phyloP scores from a whole-genome alignment of 768 basidiomycete genomes.

The Boletus pseudo-olivaceus region DNA sequence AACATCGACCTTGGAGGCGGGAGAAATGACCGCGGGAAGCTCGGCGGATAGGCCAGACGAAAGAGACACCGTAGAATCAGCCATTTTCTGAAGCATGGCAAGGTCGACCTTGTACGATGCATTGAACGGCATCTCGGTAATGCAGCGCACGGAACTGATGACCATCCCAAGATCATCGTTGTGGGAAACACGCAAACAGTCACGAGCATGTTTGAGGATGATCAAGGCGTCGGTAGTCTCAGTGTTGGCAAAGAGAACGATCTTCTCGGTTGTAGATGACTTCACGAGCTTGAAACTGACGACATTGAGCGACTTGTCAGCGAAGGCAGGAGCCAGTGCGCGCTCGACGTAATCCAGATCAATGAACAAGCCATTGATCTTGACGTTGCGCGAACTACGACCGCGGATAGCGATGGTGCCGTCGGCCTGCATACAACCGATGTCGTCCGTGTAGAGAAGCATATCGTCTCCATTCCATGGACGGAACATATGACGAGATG shows the following conservation, averaged over 20 bases:
- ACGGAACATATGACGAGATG: conserved; percentile 29
- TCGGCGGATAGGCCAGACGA: conserved; percentile 18
- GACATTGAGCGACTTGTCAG: conserved; percentile 15
- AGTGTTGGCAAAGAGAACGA: conserved; percentile 24
- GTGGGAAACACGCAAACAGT: conserved; percentile 15
- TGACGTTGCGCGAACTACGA: conserved; percentile 30
- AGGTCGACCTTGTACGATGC: conserved; percentile 32
- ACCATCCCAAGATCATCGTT: conserved; percentile 22
- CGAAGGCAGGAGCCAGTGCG: conserved; percentile 23
- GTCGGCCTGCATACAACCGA: conserved; percentile 26
- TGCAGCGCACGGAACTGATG: conserved; percentile 23
- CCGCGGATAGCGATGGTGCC: conserved; percentile 27
- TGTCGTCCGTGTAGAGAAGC: conserved; percentile 29
- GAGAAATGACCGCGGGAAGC: neutral
- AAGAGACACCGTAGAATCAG: conserved; percentile 13
- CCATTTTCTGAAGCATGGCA: conserved; percentile 25
- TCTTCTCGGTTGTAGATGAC: conserved; percentile 23
- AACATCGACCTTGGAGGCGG: conserved; percentile 13
- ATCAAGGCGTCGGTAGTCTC: conserved; percentile 15
- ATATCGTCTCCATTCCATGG: conserved; percentile 21
- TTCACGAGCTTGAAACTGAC: conserved; percentile 29
- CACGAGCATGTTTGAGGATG: conserved; percentile 24
- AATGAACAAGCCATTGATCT: conserved; percentile 29
- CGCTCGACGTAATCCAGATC: conserved; percentile 30
- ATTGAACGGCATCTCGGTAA: conserved; percentile 29